These are phyloP conservation scores for Cercospora janseana DNA, from an alignment of 2,329 filamentous ascomycete species.

Conservation along the genomic window DNA sequence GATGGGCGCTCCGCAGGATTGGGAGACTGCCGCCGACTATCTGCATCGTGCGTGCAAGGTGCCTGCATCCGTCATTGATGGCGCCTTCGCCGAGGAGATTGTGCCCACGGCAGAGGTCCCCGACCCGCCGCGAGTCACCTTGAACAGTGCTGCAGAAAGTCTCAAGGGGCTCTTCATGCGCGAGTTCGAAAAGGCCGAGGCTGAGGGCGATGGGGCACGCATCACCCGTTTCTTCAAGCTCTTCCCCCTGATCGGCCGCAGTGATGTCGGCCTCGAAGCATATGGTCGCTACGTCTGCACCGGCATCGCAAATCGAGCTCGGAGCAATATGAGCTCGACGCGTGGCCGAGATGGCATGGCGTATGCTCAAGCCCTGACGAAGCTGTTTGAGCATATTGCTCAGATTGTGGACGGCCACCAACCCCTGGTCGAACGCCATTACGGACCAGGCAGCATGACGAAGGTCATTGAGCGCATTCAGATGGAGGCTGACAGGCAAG, in stretches of 20 bases:
- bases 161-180: slow-evolving; percentile 86
- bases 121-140: slow-evolving; percentile 80
- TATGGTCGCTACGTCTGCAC: slow-evolving; percentile 96
- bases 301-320: slow-evolving; percentile 81
- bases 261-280: slow-evolving; percentile 86
- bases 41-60: slow-evolving; percentile 79
- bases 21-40: slow-evolving; percentile 93
- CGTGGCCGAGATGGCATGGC: slow-evolving; percentile 77
- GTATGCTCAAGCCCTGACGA: slow-evolving; percentile 86
- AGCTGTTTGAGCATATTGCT: slow-evolving; percentile 94
- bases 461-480: slow-evolving; percentile 90
- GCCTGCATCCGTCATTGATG: slow-evolving; percentile 74
- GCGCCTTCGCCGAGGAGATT: slow-evolving; percentile 84
- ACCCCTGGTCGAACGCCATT: slow-evolving; percentile 86
- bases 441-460: slow-evolving; percentile 88
- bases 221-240: slow-evolving; percentile 98
- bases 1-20: slow-evolving; percentile 97
- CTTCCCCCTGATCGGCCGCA: slow-evolving; percentile 87
- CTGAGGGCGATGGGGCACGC: slow-evolving; percentile 80
- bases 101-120: slow-evolving; percentile 95
- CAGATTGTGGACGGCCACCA: slow-evolving; percentile 94
- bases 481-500: slow-evolving; percentile 92
- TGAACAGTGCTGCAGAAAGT: slow-evolving; percentile 83
- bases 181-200: slow-evolving; percentile 90
- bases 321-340: slow-evolving; percentile 69